A percentile compares a stretch with the other conserved stretches of the same genome.
Conservation (phyloP, 1,139 yeast genomes). For the Geotrichum fermentans region DNA sequence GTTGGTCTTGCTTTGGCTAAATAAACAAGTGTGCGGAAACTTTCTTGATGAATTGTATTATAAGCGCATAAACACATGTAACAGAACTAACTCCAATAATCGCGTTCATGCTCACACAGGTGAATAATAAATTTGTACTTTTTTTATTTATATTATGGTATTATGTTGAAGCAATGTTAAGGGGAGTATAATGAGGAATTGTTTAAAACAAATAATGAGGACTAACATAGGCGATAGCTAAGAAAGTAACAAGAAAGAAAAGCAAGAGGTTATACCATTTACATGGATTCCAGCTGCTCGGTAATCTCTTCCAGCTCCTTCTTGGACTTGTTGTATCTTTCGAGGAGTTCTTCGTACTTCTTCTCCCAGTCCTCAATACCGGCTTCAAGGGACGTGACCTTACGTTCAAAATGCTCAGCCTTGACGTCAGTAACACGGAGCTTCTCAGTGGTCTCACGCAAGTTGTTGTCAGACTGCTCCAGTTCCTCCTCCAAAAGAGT, state of each 20-base stretch:
- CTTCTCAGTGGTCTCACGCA: slow-evolving; percentile 90
- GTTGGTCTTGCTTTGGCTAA: slow-evolving; percentile 85
- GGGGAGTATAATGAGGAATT: no score
- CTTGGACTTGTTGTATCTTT: slow-evolving; percentile 76
- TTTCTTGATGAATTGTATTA: not conserved
- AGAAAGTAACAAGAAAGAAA: no score
- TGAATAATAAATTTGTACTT: no score
- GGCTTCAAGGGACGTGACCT: slow-evolving; percentile 83
- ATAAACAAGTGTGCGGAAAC: slow-evolving; percentile 24
- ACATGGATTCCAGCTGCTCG: slow-evolving; percentile 86
- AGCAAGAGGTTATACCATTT: no score
- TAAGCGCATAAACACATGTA: not conserved
- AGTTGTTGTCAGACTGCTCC: slow-evolving; percentile 86
- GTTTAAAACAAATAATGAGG: no score
- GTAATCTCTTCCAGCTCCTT: slow-evolving; percentile 91
- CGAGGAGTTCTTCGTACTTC: slow-evolving; percentile 83
- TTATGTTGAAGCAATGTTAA: no score
- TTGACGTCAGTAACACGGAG: slow-evolving; percentile 93
- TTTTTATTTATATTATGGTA: no score
- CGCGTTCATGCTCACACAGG: no score
- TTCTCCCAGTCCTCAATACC: slow-evolving; percentile 91
- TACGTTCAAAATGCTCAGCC: slow-evolving; percentile 95
- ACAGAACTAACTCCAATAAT: no score
- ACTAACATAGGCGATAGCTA: no score
- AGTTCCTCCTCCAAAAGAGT: slow-evolving; percentile 89